phyloP scores from a whole-genome alignment of 2,329 filamentous ascomycete genomes.

The Exophiala spinifera region DNA sequence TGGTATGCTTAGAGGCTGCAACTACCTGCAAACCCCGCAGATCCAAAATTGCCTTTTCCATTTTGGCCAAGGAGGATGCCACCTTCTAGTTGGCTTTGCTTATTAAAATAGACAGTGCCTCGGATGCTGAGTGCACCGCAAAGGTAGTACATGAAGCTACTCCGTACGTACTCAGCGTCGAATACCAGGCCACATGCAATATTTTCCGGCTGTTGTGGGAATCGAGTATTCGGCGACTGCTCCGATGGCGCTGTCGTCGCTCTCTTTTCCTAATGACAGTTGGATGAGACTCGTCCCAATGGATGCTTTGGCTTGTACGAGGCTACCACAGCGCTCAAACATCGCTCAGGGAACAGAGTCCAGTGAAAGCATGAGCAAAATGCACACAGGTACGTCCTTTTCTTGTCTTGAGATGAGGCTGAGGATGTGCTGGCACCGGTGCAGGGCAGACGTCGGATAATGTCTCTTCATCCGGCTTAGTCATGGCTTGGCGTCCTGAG shows the following conservation, averaged over 20 bases:
- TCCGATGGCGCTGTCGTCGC: neutral
- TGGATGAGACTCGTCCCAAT: too few species aligned
- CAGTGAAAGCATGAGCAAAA: too few species aligned
- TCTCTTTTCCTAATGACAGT: neutral
- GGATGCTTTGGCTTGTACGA: too few species aligned
- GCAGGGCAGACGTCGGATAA: too few species aligned
- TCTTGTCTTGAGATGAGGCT: too few species aligned
- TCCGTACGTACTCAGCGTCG: conserved; percentile 10
- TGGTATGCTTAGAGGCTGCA: neutral
- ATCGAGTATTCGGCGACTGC: neutral
- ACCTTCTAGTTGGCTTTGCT: neutral
- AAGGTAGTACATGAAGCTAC: conserved; percentile 12
- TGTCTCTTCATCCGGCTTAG: too few species aligned
- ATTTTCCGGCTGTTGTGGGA: conserved; percentile 4
- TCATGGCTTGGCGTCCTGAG: too few species aligned
- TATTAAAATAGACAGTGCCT: neutral
- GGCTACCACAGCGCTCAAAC: too few species aligned
- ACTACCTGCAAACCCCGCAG: neutral
- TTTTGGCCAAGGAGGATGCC: neutral
- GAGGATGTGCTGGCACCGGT: too few species aligned
- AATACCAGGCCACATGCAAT: conserved; percentile 10
- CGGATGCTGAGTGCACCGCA: conserved; percentile 1
- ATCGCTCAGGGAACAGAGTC: too few species aligned
- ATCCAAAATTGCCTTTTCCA: neutral
- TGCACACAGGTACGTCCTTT: too few species aligned